Percentiles rank a stretch among this genome's conserved stretches.
Evolutionary conservation across 2,329 filamentous ascomycete genomes (phyloP).

Genomic region (Tolypocladium ovalisporum): DNA sequence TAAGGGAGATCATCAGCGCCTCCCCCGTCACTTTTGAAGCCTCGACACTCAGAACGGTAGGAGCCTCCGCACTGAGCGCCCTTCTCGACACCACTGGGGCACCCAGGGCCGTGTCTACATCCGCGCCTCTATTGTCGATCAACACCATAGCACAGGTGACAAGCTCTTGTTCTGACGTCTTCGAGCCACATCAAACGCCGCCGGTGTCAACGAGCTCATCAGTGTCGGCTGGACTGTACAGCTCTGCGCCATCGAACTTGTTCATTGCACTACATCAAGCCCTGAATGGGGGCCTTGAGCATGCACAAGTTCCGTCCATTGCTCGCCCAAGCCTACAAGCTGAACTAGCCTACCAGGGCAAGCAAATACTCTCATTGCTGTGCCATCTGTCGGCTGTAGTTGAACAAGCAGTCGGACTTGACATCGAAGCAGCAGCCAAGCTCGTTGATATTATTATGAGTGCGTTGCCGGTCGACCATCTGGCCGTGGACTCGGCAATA

Average conservation of each 20-base stretch:
- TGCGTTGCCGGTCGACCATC: slow-evolving; percentile 8
- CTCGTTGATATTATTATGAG: slow-evolving; percentile 11
- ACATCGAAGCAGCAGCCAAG: slow-evolving; percentile 8
- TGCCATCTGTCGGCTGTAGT: slow-evolving; percentile 8
- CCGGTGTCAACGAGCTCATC: neutral
- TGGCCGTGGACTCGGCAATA: slow-evolving; percentile 7
- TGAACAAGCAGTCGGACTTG: slow-evolving; percentile 7
- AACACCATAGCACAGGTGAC: neutral
- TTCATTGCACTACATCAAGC: no score
- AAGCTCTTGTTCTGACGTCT: no score
- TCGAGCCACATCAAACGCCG: neutral
- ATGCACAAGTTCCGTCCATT: neutral
- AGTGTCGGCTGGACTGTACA: neutral
- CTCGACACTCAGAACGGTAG: neutral
- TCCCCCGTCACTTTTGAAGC: neutral
- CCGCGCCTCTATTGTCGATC: neutral
- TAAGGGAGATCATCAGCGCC: slow-evolving; percentile 3
- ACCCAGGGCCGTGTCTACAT: neutral
- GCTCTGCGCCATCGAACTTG: neutral
- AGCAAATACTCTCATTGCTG: slow-evolving; percentile 7
- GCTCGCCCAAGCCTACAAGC: neutral
- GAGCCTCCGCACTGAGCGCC: neutral
- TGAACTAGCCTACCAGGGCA: neutral
- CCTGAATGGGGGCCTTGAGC: no score
- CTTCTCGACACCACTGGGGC: neutral